phyloP scores from a whole-genome alignment of 2,329 filamentous ascomycete species.

The Ophiostoma montium region DNA sequence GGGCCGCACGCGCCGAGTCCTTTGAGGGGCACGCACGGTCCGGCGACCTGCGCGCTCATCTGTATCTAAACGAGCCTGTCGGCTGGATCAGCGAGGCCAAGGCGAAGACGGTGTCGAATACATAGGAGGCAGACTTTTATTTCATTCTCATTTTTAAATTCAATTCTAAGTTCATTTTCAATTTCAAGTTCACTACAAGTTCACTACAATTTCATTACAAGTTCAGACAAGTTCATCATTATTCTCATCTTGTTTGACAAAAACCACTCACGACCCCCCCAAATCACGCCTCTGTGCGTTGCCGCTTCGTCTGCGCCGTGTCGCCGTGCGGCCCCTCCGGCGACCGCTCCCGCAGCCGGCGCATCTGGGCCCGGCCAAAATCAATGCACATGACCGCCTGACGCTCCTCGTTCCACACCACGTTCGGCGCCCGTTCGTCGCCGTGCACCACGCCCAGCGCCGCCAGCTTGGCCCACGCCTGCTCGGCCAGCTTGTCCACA shows the following conservation, averaged over 20 bases:
- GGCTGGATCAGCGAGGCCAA: constrained; percentile 25
- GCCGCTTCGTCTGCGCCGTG: no score
- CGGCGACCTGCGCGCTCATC: constrained; percentile 31
- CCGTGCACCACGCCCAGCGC: neutral
- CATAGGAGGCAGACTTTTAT: no score
- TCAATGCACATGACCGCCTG: neutral
- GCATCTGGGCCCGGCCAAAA: neutral
- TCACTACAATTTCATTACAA: no score
- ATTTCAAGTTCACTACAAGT: neutral
- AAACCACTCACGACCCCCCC: no score
- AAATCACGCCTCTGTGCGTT: no score
- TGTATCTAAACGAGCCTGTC: constrained; percentile 26
- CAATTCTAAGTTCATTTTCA: neutral
- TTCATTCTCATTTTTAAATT: no score
- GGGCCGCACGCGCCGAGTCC: constrained; percentile 33
- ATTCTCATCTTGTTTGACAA: no score
- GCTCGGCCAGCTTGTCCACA: neutral
- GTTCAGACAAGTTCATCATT: no score
- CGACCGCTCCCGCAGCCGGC: no score
- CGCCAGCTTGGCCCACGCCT: neutral
- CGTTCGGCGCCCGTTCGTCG: neutral
- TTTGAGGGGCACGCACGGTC: constrained; percentile 40
- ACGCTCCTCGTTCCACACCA: neutral
- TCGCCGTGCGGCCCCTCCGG: no score
- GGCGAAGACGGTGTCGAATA: neutral